Percentiles rank a stretch among this genome's conserved stretches.
These are phyloP conservation scores for Eutrema salsugineum DNA, from an alignment of 441 rosid genomes.

Conservation along the genomic window DNA sequence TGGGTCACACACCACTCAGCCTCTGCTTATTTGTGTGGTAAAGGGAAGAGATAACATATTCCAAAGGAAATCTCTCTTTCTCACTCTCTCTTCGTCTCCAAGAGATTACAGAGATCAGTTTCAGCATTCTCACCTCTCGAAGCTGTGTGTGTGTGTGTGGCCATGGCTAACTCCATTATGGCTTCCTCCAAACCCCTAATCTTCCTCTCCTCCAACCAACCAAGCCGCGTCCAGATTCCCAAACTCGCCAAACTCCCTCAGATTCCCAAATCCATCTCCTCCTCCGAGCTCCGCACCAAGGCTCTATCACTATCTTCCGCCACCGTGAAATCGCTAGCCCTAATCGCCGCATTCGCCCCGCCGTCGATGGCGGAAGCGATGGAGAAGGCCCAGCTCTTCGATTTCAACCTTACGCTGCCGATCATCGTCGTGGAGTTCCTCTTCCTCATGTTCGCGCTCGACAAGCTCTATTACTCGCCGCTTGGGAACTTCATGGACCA, in stretches of 20 bases:
- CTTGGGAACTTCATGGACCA: conserved; percentile 91
- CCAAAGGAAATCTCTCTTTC: background rate
- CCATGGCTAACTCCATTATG: conserved; percentile 80
- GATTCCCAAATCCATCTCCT: conserved; percentile 31
- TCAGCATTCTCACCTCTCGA: conserved; percentile 6
- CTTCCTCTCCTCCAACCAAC: conserved; percentile 34
- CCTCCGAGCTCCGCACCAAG: conserved; percentile 32
- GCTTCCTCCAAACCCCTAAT: conserved; percentile 70
- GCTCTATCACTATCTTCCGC: conserved; percentile 38
- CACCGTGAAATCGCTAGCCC: conserved; percentile 54
- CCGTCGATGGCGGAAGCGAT: conserved; percentile 76
- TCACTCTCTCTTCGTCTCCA: background rate
- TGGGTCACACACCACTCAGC: conserved; percentile 7
- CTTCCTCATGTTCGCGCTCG: conserved; percentile 78
- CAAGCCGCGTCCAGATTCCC: conserved; percentile 40
- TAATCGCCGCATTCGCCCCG: conserved; percentile 54
- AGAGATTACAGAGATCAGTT: conserved; percentile 17
- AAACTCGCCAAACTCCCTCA: conserved; percentile 40
- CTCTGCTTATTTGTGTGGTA: conserved; percentile 68
- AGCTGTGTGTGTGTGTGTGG: background rate
- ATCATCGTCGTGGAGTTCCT: conserved; percentile 77
- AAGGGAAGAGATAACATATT: conserved; percentile 47
- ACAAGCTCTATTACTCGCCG: conserved; percentile 75
- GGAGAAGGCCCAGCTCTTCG: conserved; percentile 87
- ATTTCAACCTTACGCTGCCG: conserved; percentile 87